Percentiles rank a stretch among this genome's conserved stretches.
Conservation (phyloP, 768 basidiomycete species). For the Russula brevipes region DNA sequence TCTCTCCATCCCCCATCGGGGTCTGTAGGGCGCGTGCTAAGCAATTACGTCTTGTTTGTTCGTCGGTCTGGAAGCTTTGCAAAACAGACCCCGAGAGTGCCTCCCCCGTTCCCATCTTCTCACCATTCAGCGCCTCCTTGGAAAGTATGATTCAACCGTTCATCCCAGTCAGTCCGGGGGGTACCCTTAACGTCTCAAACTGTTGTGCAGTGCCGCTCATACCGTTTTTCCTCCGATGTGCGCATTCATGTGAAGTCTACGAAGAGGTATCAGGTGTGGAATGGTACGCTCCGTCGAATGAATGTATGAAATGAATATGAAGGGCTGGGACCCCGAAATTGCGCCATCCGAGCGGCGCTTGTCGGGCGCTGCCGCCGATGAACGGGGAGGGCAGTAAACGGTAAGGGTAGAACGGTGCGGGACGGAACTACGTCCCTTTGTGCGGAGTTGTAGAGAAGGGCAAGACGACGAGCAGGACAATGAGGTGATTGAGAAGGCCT, state of each 20-base stretch:
- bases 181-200: neutral
- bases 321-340: conserved; percentile 2
- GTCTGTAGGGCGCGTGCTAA: neutral
- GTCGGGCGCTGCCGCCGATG: conserved; percentile 13
- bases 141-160: neutral
- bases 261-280: neutral
- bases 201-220: neutral
- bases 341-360: neutral
- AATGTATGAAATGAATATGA: conserved; percentile 1
- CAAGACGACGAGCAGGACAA: neutral
- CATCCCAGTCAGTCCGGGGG: neutral
- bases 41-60: conserved; percentile 3
- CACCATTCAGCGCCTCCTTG: neutral
- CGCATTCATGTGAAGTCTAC: neutral
- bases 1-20: neutral
- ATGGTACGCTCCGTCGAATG: neutral
- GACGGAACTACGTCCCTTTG: neutral
- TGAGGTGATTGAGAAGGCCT: conserved; percentile 13
- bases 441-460: conserved; percentile 1
- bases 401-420: neutral
- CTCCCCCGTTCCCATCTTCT: neutral
- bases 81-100: neutral
- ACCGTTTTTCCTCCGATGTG: neutral
- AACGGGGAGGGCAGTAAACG: neutral
- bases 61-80: neutral